Evolutionary conservation across 208 protist species (phyloP).

Genomic region (Wallacemonas rigidus): DNA sequence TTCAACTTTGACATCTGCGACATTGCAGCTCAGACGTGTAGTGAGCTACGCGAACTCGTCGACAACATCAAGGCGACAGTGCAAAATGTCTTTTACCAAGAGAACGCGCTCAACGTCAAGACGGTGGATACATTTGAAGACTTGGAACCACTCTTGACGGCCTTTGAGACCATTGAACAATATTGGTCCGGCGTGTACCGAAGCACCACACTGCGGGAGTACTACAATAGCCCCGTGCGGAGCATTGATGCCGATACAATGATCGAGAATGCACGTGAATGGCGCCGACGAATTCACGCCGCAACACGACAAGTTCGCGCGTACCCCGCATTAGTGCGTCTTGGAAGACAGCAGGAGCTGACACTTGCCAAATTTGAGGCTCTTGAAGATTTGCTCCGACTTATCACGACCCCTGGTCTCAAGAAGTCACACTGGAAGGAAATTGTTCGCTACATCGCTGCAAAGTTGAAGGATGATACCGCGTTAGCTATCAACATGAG

Average conservation of each 20-base stretch:
- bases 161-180: constrained; percentile 85
- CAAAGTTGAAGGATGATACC: constrained; percentile 54
- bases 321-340: constrained; percentile 62
- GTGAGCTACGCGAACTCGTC: constrained; percentile 72
- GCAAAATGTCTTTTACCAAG: constrained; percentile 62
- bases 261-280: constrained; percentile 78
- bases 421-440: constrained; percentile 90
- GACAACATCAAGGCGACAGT: constrained; percentile 46
- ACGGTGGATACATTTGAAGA: constrained; percentile 66
- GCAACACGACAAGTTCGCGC: constrained; percentile 68
- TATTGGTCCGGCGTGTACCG: constrained; percentile 77
- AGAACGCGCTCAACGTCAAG: constrained; percentile 24
- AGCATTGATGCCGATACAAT: constrained; percentile 55
- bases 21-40: constrained; percentile 85
- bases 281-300: constrained; percentile 75
- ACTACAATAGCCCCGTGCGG: constrained; percentile 72
- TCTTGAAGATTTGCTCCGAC: constrained; percentile 59
- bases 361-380: constrained; percentile 78
- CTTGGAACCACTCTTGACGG: constrained; percentile 51
- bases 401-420: constrained; percentile 78
- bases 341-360: constrained; percentile 83
- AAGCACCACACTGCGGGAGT: constrained; percentile 59
- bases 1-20: constrained; percentile 86
- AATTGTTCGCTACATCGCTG: constrained; percentile 64
- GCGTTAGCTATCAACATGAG: constrained; percentile 48